These are phyloP conservation scores for Sugiyamaella pinicola DNA, from an alignment of 1,139 yeast species.

Conservation along the genomic window DNA sequence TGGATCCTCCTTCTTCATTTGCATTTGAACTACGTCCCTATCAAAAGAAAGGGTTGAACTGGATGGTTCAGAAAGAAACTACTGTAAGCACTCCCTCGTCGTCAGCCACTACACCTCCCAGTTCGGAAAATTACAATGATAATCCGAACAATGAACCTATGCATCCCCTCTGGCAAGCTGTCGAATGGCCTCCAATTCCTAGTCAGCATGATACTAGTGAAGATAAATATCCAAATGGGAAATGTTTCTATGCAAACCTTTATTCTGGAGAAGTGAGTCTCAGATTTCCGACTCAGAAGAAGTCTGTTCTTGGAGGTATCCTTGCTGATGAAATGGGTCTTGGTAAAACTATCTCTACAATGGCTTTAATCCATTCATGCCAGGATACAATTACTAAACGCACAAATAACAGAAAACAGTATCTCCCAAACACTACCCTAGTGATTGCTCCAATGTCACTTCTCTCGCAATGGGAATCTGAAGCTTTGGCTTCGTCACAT, in stretches of 20 bases:
- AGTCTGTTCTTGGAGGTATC: constrained; percentile 76
- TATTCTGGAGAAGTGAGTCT: constrained; percentile 80
- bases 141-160: constrained; percentile 52
- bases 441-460: constrained; percentile 91
- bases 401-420: constrained; percentile 42
- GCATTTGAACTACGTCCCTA: constrained; percentile 62
- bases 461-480: constrained; percentile 87
- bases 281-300: constrained; percentile 56
- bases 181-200: constrained; percentile 61
- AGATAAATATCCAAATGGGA: constrained; percentile 1
- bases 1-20: constrained; percentile 68
- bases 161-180: constrained; percentile 87
- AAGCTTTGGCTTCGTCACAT: constrained; percentile 56
- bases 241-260: constrained; percentile 70
- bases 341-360: constrained; percentile 86
- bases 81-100: constrained; percentile 32
- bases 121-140: constrained; percentile 36
- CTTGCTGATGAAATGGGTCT: constrained; percentile 98
- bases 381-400: constrained; percentile 20
- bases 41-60: constrained; percentile 77
- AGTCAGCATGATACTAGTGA: constrained; percentile 33
- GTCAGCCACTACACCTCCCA: neutral
- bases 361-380: constrained; percentile 65
- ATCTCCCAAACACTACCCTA: constrained; percentile 73
- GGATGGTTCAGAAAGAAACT: constrained; percentile 67